Evolutionary conservation across 805 yeast genomes (phyloP).

Genomic region (Monosporozyma servazzii): DNA sequence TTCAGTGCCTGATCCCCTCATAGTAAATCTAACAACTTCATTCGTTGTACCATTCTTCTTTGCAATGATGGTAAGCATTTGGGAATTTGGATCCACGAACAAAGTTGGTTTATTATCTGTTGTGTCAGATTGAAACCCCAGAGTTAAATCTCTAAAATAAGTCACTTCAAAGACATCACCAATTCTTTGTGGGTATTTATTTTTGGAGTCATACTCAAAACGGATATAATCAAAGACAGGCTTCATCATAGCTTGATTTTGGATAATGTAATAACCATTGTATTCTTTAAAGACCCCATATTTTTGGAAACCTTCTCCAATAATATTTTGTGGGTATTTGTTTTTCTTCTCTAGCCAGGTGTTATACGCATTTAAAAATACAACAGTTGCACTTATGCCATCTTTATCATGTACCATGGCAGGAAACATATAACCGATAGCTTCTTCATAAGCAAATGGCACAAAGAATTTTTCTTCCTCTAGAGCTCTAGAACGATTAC

Average conservation of each 20-base stretch:
- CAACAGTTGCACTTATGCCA: slow-evolving; percentile 72
- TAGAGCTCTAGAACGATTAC: slow-evolving; percentile 72
- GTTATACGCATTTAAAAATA: slow-evolving; percentile 63
- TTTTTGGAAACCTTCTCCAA: slow-evolving; percentile 48
- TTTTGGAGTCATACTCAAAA: slow-evolving; percentile 15
- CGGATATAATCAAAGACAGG: slow-evolving; percentile 51
- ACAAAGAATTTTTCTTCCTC: slow-evolving; percentile 56
- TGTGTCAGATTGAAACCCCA: slow-evolving; percentile 70
- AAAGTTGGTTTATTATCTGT: slow-evolving; percentile 47
- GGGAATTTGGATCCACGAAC: slow-evolving; percentile 65
- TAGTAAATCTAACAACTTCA: slow-evolving; percentile 56
- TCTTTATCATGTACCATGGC: slow-evolving; percentile 78
- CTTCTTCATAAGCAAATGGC: slow-evolving; percentile 92
- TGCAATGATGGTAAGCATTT: slow-evolving; percentile 74
- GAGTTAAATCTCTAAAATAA: slow-evolving; percentile 76
- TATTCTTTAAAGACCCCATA: slow-evolving; percentile 79
- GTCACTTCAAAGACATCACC: slow-evolving; percentile 47
- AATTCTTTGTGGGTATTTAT: slow-evolving; percentile 37
- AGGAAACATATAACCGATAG: slow-evolving; percentile 87
- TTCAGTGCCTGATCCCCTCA: slow-evolving; percentile 94
- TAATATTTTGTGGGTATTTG: slow-evolving; percentile 35
- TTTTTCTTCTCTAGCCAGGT: slow-evolving; percentile 32
- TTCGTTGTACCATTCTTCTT: slow-evolving; percentile 9
- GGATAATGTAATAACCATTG: slow-evolving; percentile 76
- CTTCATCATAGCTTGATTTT: slow-evolving; percentile 42